Evolutionary conservation across 1,139 yeast genomes (phyloP).

Genomic region (Saccharomyces hybrid): DNA sequence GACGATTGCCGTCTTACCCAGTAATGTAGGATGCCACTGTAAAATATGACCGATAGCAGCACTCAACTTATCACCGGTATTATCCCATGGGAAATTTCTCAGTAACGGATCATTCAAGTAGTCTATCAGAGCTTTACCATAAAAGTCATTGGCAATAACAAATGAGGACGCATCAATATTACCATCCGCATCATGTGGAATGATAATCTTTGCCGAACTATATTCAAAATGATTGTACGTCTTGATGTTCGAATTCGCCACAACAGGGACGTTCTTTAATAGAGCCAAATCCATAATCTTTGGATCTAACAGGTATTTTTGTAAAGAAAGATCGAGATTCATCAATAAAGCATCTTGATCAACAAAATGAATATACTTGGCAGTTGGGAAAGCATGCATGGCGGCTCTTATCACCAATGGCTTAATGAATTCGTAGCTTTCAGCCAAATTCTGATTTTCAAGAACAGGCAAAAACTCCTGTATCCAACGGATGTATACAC

Average conservation of each 20-base stretch:
- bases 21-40: slow-evolving; percentile 86
- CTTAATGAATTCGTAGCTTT: slow-evolving; percentile 23
- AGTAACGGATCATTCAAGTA: slow-evolving; percentile 67
- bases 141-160: slow-evolving; percentile 53
- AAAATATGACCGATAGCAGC: slow-evolving; percentile 70
- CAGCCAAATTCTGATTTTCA: slow-evolving; percentile 33
- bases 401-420: slow-evolving; percentile 55
- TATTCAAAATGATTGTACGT: slow-evolving; percentile 59
- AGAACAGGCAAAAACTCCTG: slow-evolving; percentile 68
- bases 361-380: slow-evolving; percentile 78
- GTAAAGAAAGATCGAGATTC: slow-evolving; percentile 52
- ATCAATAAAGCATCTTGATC: slow-evolving; percentile 69
- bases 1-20: slow-evolving; percentile 64
- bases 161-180: slow-evolving; percentile 63
- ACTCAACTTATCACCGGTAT: slow-evolving; percentile 45
- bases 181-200: slow-evolving; percentile 52
- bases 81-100: slow-evolving; percentile 46
- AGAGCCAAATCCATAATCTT: slow-evolving; percentile 50
- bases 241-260: slow-evolving; percentile 58
- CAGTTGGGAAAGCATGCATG: slow-evolving; percentile 75
- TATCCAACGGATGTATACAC: slow-evolving; percentile 70
- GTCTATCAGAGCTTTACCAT: slow-evolving; percentile 62
- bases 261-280: slow-evolving; percentile 58
- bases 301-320: slow-evolving; percentile 49
- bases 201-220: slow-evolving; percentile 45